Evolutionary conservation across 495 filamentous ascomycete species (phyloP).

Genomic region (Aspergillus ellipticus): DNA sequence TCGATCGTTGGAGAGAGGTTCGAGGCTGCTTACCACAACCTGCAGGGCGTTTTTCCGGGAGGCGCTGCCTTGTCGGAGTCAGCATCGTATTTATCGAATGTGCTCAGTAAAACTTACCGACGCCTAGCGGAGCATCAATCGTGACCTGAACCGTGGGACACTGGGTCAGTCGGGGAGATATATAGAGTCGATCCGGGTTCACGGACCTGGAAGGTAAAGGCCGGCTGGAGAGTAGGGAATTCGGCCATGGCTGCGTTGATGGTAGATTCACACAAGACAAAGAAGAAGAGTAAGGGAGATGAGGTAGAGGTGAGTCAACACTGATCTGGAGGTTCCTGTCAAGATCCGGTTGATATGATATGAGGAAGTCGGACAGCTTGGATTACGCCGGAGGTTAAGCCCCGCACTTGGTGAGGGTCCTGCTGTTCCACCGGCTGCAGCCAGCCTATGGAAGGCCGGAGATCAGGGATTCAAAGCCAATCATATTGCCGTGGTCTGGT

Average conservation of each 20-base stretch:
- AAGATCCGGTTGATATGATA: too few relatives aligned
- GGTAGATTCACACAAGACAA: too few relatives aligned
- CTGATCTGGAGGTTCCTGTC: not conserved
- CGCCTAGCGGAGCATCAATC: constrained; percentile 18
- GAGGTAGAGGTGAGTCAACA: not conserved
- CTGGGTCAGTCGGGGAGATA: not conserved
- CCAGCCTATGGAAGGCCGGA: too few relatives aligned
- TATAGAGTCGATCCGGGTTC: not conserved
- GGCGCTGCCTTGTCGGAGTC: constrained; percentile 13
- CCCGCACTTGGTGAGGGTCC: too few relatives aligned
- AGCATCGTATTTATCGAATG: not conserved
- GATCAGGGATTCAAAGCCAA: too few relatives aligned
- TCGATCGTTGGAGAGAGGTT: not conserved
- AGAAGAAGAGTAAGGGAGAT: not conserved
- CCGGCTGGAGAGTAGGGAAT: constrained; percentile 41
- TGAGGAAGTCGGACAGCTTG: too few relatives aligned
- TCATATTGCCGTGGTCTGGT: too few relatives aligned
- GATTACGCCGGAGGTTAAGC: too few relatives aligned
- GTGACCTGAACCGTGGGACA: constrained; percentile 13
- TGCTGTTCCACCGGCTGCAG: too few relatives aligned
- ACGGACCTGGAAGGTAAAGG: constrained; percentile 41
- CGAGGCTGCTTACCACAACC: constrained; percentile 19
- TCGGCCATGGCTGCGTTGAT: constrained; percentile 28
- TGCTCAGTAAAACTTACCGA: constrained; percentile 16
- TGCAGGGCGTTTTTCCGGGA: constrained; percentile 19